Conservation (phyloP, 306 rosid species). For the Corylus americana region DNA sequence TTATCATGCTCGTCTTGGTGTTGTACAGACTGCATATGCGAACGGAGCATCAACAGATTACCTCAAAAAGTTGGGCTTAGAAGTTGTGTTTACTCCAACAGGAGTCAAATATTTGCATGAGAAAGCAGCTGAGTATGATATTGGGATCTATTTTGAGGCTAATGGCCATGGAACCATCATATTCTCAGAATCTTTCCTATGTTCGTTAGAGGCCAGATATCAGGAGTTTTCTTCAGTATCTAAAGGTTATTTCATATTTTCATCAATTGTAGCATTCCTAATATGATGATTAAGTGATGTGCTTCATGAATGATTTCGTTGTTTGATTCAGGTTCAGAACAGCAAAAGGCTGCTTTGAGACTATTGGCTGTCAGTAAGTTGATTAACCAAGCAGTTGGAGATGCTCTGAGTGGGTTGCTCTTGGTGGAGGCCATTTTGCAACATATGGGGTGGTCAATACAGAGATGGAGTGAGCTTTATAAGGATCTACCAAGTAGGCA, state of each 20-base stretch:
- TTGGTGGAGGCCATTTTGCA: conserved; percentile 85
- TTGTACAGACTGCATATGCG: conserved; percentile 94
- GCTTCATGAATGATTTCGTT: conserved; percentile 15
- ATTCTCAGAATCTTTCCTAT: conserved; percentile 66
- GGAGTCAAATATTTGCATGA: conserved; percentile 90
- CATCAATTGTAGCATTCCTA: conserved; percentile 24
- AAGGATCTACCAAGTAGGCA: conserved; percentile 91
- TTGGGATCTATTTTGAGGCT: conserved; percentile 96
- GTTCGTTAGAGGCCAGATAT: conserved; percentile 53
- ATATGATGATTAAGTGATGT: conserved; percentile 22
- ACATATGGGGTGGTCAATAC: conserved; percentile 75
- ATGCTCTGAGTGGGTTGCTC: conserved; percentile 88
- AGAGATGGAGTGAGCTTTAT: conserved; percentile 81
- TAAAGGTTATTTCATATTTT: conserved; percentile 45
- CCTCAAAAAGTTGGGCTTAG: conserved; percentile 70
- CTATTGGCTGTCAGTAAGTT: conserved; percentile 68
- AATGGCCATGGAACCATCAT: conserved; percentile 95
- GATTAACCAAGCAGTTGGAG: conserved; percentile 96
- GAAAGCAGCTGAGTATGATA: conserved; percentile 77
- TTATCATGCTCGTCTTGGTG: conserved; percentile 59
- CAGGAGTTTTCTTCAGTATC: conserved; percentile 47
- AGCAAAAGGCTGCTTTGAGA: conserved; percentile 73
- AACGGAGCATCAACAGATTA: conserved; percentile 88
- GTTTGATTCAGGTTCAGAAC: conserved; percentile 59
- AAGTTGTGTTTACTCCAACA: conserved; percentile 81